These are phyloP conservation scores for Neurospora sp. DNA, from an alignment of 495 filamentous ascomycete species.

Conservation along the genomic window DNA sequence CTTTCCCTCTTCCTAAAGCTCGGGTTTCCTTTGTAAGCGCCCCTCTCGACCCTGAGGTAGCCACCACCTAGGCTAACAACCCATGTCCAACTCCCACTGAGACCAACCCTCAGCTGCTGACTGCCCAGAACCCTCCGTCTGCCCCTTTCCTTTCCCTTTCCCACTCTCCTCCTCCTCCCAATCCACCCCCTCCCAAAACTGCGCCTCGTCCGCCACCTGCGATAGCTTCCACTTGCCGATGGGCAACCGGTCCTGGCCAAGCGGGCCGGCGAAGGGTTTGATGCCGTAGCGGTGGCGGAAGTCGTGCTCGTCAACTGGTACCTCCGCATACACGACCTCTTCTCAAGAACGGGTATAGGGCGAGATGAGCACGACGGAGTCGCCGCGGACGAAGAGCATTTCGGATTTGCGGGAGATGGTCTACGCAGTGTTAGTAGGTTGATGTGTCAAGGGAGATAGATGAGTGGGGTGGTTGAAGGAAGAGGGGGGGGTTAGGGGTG, in stretches of 20 bases:
- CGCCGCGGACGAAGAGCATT: conserved; percentile 99
- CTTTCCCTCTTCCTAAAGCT: neutral
- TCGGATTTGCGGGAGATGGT: conserved; percentile 93
- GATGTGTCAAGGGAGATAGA: no score
- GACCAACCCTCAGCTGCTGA: neutral
- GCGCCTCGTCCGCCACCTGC: neutral
- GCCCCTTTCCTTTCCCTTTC: neutral
- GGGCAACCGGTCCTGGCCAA: neutral
- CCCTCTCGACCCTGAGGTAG: neutral
- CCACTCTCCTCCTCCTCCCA: neutral
- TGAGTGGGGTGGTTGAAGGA: neutral
- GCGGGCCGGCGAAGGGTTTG: neutral
- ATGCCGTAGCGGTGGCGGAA: neutral
- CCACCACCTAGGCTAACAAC: neutral
- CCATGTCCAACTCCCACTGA: neutral
- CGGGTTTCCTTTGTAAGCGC: neutral
- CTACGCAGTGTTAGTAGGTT: conserved; percentile 29
- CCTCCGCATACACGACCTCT: neutral
- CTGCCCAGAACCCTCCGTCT: neutral
- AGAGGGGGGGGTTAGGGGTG: neutral
- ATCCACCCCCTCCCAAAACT: neutral
- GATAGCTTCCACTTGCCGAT: neutral
- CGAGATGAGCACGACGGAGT: conserved; percentile 94
- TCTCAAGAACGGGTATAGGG: conserved; percentile 44
- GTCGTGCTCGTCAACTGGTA: neutral